Evolutionary conservation across 2,329 filamentous ascomycete species (phyloP), one percentile per base, ranked within the genome.

Genomic region (Chrysoporthe cubensis): DNA sequence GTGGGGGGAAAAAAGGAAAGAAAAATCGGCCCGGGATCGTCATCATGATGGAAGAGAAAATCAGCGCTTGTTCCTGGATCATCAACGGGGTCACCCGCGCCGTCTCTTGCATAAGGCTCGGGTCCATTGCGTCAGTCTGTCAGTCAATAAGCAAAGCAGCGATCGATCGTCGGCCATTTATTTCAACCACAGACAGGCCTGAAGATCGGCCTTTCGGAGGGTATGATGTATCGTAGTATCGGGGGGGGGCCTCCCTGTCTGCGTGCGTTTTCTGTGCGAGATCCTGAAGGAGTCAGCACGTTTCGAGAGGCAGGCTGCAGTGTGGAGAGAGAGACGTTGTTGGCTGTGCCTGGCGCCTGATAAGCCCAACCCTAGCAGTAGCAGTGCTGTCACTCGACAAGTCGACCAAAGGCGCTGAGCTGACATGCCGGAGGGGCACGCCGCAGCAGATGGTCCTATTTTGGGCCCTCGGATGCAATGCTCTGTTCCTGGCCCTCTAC

Each of bases 51-150:
- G 40, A 16, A 46, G 26, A 32, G 8, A 61, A 18, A 48, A 46
- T n/a, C 40, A 44, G 59, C 59, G 21, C 59, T 46, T 46, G 59
- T 61, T 61, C 59, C 59, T 61, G 59, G 59, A 61, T 61, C 59
- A 34, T 61, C 59, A 37, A 61, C 59, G 59, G 59, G 43, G 59
- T 61, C 59, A 61, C 43, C 59, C 59, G 59, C 21, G 42, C 59
- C 59, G 59, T 61, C 42, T 32, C 57, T 44, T 59, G 57, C 57
- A 60, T 60, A 44, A 60, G 40, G 42, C 40, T 42, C 40, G 57
- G 40, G n/a, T 57, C 16, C 32, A 48, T 61, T 43, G 59, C 59
- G 59, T 61, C 59, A 57, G 32, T 37, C 54, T 40, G 16, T 40
- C 34, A 40, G 54, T 21, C 34, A 44, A 3, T 44, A 44, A 60